Percentiles rank a stretch among this genome's conserved stretches.
These are phyloP conservation scores for Oryza brachyantha DNA, from an alignment of 176 grass and related monocot genomes.

Conservation along the genomic window DNA sequence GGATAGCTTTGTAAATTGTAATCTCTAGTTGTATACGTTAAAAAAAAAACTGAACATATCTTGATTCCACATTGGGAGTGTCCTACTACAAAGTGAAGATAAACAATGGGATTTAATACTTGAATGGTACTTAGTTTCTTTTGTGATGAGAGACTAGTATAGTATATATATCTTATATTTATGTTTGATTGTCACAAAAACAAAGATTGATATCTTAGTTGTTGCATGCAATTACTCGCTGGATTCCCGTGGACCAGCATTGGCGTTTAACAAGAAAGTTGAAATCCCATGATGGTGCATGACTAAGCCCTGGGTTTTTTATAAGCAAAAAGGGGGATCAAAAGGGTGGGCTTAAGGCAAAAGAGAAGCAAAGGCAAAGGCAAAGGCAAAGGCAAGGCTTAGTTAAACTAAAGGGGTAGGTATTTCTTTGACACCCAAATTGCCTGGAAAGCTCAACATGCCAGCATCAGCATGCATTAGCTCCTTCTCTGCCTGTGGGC, in stretches of 20 bases:
- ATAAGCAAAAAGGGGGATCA: slow-evolving; percentile 36
- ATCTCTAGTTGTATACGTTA: neutral
- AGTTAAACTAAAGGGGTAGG: slow-evolving; percentile 29
- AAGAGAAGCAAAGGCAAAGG: slow-evolving; percentile 48
- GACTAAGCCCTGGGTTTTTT: slow-evolving; percentile 41
- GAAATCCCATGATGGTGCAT: slow-evolving; percentile 45
- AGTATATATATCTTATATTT: slow-evolving; percentile 19
- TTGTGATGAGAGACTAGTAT: neutral
- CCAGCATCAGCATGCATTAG: slow-evolving; percentile 32
- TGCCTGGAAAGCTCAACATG: slow-evolving; percentile 53
- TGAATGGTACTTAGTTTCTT: slow-evolving; percentile 36
- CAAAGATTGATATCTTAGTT: slow-evolving; percentile 37
- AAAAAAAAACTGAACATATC: neutral
- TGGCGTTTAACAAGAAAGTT: slow-evolving; percentile 7
- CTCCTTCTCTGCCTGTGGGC: neutral
- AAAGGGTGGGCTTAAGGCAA: slow-evolving; percentile 36
- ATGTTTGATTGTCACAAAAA: neutral
- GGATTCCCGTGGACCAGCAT: slow-evolving; percentile 55
- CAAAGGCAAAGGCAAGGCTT: slow-evolving; percentile 41
- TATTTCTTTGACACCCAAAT: slow-evolving; percentile 40
- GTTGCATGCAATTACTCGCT: slow-evolving; percentile 38
- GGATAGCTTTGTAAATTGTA: neutral
- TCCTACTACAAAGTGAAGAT: slow-evolving; percentile 16
- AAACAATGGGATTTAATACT: slow-evolving; percentile 9
- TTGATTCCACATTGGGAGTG: slow-evolving; percentile 15